Base-by-base conservation (phyloP, 75 land plant genomes). In the Pseudotsuga menziesii region DNA sequence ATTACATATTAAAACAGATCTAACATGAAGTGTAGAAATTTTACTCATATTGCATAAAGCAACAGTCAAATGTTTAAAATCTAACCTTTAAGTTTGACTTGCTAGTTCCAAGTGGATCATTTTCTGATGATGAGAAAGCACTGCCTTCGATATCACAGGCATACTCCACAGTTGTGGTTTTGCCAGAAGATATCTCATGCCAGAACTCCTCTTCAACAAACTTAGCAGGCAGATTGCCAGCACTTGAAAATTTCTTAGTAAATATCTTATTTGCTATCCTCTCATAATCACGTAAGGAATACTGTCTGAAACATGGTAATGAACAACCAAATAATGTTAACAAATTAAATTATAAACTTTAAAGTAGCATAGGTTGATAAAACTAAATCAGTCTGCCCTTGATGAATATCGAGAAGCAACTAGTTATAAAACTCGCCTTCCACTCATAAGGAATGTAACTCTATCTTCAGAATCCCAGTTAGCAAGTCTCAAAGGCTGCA, bases 81-180 rank as follows among this genome's bases (percentile, higher is more conserved):
- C 62, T 56, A 26, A 94, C 98, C 98, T 94, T 90, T 78, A 94
- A 81, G 80, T 94, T 94, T 91, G 93, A 94, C 61, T 89, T 92
- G 89, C 98, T 94, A 32, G 61, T 82, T 57, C 89, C 98, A 72
- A 94, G 91, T 41, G 81, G 93, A 79, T 91, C 94, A 78, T 8
- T 76, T 8, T 85, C 81, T 48, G 92, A 90, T 17, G 83, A 79
- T 73, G 98, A 94, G 80, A 94, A 94, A 23, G 98, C 98, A 89
- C 98, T 94, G 23, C 98, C 98, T 82, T 92, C 98, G 83, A 94
- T 84, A 80, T 94, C 98, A 82, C 98, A 91, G 16, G 95, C 98
- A 90, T 94, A 94, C 76, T 94, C 94, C 78, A 94, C 91, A 77
- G 74, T 75, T 71, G 84, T 89, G 11, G 87, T 88, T 75, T 82